A percentile compares a stretch with the other conserved stretches of the same genome.
These are phyloP conservation scores for Saccharomycopsis javanensis DNA, from an alignment of 805 yeast species.

Conservation along the genomic window DNA sequence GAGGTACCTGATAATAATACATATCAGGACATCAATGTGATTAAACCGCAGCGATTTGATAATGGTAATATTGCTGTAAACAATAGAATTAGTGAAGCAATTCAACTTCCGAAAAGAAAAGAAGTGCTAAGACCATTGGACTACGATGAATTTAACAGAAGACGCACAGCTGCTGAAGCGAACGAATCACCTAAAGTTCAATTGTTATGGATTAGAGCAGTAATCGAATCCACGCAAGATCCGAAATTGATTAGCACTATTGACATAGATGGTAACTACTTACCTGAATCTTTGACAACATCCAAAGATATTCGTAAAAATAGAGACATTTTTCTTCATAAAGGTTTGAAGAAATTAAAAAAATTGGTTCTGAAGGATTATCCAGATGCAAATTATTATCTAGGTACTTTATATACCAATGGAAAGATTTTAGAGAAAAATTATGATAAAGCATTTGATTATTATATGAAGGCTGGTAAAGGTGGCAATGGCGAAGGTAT, in stretches of 20 bases:
- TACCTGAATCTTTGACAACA: slow-evolving; percentile 31
- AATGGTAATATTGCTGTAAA: slow-evolving; percentile 6
- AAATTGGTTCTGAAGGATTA: slow-evolving; percentile 42
- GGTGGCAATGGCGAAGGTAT: slow-evolving; percentile 50
- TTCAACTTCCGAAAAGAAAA: slow-evolving; percentile 1
- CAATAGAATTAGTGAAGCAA: neutral
- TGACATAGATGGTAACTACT: slow-evolving; percentile 38
- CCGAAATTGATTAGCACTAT: slow-evolving; percentile 35
- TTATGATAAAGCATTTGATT: slow-evolving; percentile 50
- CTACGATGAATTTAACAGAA: slow-evolving; percentile 10
- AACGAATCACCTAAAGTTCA: slow-evolving; percentile 40
- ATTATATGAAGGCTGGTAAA: slow-evolving; percentile 50
- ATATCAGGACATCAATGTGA: neutral
- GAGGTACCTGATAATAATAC: neutral
- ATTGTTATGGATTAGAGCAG: slow-evolving; percentile 50
- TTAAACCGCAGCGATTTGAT: neutral
- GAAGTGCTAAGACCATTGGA: slow-evolving; percentile 13
- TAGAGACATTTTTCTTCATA: slow-evolving; percentile 43
- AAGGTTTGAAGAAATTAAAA: slow-evolving; percentile 51
- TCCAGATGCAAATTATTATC: slow-evolving; percentile 46
- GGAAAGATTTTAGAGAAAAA: slow-evolving; percentile 42
- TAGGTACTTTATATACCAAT: slow-evolving; percentile 53
- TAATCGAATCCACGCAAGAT: slow-evolving; percentile 38
- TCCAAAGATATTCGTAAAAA: slow-evolving; percentile 40
- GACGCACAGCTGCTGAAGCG: slow-evolving; percentile 13